Percentiles rank a stretch among this genome's conserved stretches.
Evolutionary conservation across 768 basidiomycete species (phyloP).

Genomic region (Tricholoma hemisulphureum): DNA sequence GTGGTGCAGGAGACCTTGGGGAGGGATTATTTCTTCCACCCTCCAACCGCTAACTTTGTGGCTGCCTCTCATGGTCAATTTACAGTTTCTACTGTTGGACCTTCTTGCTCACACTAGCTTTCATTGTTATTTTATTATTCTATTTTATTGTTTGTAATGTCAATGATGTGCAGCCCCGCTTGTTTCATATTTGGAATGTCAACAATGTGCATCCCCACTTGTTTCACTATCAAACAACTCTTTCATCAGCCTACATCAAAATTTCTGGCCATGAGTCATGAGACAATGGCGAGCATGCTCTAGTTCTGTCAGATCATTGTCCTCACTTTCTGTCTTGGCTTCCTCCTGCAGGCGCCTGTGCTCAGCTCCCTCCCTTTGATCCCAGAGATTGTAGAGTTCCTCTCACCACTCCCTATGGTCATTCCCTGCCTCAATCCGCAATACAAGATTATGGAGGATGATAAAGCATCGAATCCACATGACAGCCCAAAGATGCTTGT

Average conservation of each 20-base stretch:
- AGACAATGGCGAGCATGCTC: neutral
- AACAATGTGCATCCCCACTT: neutral
- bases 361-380: neutral
- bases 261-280: neutral
- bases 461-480: conserved; percentile 16
- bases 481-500: conserved; percentile 15
- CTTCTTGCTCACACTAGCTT: too few relatives aligned
- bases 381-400: neutral
- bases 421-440: conserved; percentile 1
- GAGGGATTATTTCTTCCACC: too few relatives aligned
- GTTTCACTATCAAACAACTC: neutral
- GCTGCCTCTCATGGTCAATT: too few relatives aligned
- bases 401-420: neutral
- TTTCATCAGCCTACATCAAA: neutral
- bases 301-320: neutral
- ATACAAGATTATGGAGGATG: conserved; percentile 21
- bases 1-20: too few relatives aligned
- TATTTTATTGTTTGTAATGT: too few relatives aligned
- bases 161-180: too few relatives aligned
- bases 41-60: too few relatives aligned
- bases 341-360: neutral
- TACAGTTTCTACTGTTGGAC: too few relatives aligned
- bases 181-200: too few relatives aligned
- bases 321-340: neutral
- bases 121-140: too few relatives aligned